Percentiles rank a stretch among this genome's conserved stretches.
phyloP scores from a whole-genome alignment of 1,284 basidiomycete species.

The Stereum hirsutum region DNA sequence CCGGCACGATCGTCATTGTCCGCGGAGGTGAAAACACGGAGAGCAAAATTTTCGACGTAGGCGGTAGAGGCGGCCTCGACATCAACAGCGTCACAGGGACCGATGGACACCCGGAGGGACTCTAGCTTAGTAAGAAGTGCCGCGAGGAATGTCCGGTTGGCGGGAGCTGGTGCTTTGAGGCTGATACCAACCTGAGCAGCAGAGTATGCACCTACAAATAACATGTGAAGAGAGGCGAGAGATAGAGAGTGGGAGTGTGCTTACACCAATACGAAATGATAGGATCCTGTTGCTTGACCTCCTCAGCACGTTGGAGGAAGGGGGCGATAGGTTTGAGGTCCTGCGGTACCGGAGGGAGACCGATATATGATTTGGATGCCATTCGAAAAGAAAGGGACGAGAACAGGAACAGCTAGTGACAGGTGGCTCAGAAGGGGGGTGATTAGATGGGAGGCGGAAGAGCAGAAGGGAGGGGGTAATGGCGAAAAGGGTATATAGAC shows the following conservation, averaged over 20 bases:
- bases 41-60: slow-evolving; percentile 91
- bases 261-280: slow-evolving; percentile 93
- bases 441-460: not conserved
- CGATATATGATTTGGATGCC: slow-evolving; percentile 23
- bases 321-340: slow-evolving; percentile 61
- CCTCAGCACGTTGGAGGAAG: slow-evolving; percentile 85
- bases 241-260: slow-evolving; percentile 17
- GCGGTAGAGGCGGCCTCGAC: slow-evolving; percentile 78
- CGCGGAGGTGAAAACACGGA: slow-evolving; percentile 82
- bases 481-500: not conserved
- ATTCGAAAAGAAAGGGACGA: not conserved
- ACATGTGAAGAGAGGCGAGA: slow-evolving; percentile 7
- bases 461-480: not conserved
- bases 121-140: slow-evolving; percentile 76
- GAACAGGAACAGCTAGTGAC: not conserved
- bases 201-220: slow-evolving; percentile 74
- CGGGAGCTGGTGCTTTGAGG: slow-evolving; percentile 47
- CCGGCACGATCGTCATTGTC: slow-evolving; percentile 86
- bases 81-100: slow-evolving; percentile 74
- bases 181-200: slow-evolving; percentile 84
- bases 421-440: not conserved
- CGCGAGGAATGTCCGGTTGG: slow-evolving; percentile 66
- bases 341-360: slow-evolving; percentile 44
- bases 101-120: slow-evolving; percentile 68
- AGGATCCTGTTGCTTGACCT: slow-evolving; percentile 75